Conservation (phyloP, 2,329 filamentous ascomycete species). For the Fusarium sp. region DNA sequence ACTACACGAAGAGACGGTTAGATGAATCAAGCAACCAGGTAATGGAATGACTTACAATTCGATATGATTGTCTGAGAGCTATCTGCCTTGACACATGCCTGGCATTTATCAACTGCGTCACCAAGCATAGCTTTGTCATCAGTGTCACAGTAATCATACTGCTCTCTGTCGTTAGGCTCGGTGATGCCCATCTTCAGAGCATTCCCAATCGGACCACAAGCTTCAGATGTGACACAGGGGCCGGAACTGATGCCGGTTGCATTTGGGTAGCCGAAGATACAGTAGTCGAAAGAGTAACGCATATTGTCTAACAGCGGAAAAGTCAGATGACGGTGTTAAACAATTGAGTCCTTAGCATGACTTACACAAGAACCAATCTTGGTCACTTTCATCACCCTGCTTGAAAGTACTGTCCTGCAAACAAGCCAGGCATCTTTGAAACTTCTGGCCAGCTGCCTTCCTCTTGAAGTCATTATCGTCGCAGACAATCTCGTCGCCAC, state of each 20-base stretch:
- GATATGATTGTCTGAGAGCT: slow-evolving; percentile 58
- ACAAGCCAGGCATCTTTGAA: slow-evolving; percentile 63
- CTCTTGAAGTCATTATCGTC: slow-evolving; percentile 57
- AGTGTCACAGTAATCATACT: slow-evolving; percentile 61
- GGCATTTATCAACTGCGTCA: slow-evolving; percentile 54
- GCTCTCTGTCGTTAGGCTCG: slow-evolving; percentile 48
- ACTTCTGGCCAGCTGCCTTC: slow-evolving; percentile 56
- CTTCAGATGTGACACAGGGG: slow-evolving; percentile 63
- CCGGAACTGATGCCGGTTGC: slow-evolving; percentile 57
- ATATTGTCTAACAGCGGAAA: slow-evolving; percentile 61
- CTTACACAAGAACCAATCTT: slow-evolving; percentile 68
- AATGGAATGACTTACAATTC: slow-evolving; percentile 57
- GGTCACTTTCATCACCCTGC: slow-evolving; percentile 62
- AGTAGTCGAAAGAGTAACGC: slow-evolving; percentile 64
- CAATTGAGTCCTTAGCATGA: slow-evolving; percentile 2
- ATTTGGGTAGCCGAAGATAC: slow-evolving; percentile 65
- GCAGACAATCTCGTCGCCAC: slow-evolving; percentile 61
- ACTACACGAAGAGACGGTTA: slow-evolving; percentile 49
- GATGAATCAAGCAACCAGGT: not conserved
- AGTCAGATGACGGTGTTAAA: not conserved
- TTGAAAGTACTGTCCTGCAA: slow-evolving; percentile 63
- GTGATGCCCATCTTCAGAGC: slow-evolving; percentile 57
- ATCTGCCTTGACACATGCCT: slow-evolving; percentile 59
- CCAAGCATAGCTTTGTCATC: slow-evolving; percentile 52
- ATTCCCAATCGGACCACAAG: slow-evolving; percentile 60